phyloP scores from a whole-genome alignment of 345 rosid genomes.

The Cardamine resedifolia region DNA sequence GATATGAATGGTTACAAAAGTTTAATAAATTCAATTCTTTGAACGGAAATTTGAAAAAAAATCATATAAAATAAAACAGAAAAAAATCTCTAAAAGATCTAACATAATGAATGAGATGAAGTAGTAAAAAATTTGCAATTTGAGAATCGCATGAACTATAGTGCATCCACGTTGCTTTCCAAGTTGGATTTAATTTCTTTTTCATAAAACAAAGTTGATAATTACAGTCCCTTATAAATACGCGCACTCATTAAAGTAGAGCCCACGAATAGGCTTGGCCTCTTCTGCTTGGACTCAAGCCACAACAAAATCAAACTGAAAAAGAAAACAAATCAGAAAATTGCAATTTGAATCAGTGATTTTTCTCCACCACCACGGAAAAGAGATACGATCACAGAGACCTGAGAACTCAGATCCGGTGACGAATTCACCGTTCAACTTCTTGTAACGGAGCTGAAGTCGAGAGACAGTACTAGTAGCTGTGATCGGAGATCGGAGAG shows the following conservation, averaged over 20 bases:
- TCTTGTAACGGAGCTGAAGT: slow-evolving; percentile 2
- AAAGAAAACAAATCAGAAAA: neutral
- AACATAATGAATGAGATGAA: no score
- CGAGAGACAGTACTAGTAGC: neutral
- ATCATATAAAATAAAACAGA: no score
- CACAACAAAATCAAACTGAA: slow-evolving; percentile 11
- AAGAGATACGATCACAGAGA: slow-evolving; percentile 8
- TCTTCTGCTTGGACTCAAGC: slow-evolving; percentile 27
- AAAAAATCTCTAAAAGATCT: no score
- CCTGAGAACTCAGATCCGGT: slow-evolving; percentile 28
- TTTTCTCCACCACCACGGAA: slow-evolving; percentile 24
- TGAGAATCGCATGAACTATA: slow-evolving; percentile 2
- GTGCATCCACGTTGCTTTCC: slow-evolving; percentile 35
- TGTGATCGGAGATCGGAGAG: slow-evolving; percentile 14
- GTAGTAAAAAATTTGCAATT: neutral
- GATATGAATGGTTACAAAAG: neutral
- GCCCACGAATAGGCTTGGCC: slow-evolving; percentile 19
- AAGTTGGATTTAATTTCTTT: slow-evolving; percentile 3
- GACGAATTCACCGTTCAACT: slow-evolving; percentile 14
- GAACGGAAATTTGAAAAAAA: neutral
- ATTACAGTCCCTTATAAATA: neutral
- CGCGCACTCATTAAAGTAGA: neutral
- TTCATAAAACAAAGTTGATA: neutral
- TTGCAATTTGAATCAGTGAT: neutral
- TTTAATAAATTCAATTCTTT: no score